Percentiles rank a stretch among this genome's conserved stretches.
Conservation (phyloP, 352 stramenopile genomes). For the Aphanomyces cochlioides region DNA sequence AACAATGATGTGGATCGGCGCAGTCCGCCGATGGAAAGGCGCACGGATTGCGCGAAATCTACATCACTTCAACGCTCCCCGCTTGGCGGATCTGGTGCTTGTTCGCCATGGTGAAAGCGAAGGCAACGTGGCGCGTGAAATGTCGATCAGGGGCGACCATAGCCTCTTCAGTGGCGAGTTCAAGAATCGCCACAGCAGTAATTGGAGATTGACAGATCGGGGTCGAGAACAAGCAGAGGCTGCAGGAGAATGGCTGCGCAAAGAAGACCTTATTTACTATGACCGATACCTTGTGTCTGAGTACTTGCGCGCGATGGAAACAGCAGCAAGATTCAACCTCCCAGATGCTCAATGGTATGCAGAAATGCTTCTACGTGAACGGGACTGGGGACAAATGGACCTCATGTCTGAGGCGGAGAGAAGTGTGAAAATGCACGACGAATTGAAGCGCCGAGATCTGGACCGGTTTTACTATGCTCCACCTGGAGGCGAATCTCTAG, state of each 20-base stretch:
- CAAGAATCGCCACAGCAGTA: conserved; percentile 83
- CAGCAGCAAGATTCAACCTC: conserved; percentile 68
- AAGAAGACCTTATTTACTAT: conserved; percentile 72
- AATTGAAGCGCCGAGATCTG: conserved; percentile 73
- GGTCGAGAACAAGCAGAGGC: conserved; percentile 63
- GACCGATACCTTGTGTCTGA: conserved; percentile 85
- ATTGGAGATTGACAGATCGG: conserved; percentile 84
- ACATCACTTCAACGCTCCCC: conserved; percentile 41
- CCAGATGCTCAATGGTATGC: conserved; percentile 77
- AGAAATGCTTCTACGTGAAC: conserved; percentile 85
- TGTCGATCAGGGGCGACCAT: conserved; percentile 78
- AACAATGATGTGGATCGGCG: conserved; percentile 3
- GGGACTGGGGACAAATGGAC: conserved; percentile 87
- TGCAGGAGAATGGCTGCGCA: conserved; percentile 75
- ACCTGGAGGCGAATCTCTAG: conserved; percentile 76
- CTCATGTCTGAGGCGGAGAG: conserved; percentile 86
- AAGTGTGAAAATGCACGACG: conserved; percentile 85
- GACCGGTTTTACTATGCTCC: conserved; percentile 86
- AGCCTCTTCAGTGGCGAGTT: conserved; percentile 85
- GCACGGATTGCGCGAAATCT: neutral
- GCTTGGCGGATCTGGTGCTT: conserved; percentile 77
- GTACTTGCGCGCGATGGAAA: conserved; percentile 85
- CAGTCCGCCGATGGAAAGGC: neutral
- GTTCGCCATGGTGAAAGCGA: conserved; percentile 87
- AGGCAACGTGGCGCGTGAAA: conserved; percentile 80